phyloP scores from a whole-genome alignment of 352 stramenopile species.

The Phytophthora pluvialis region DNA sequence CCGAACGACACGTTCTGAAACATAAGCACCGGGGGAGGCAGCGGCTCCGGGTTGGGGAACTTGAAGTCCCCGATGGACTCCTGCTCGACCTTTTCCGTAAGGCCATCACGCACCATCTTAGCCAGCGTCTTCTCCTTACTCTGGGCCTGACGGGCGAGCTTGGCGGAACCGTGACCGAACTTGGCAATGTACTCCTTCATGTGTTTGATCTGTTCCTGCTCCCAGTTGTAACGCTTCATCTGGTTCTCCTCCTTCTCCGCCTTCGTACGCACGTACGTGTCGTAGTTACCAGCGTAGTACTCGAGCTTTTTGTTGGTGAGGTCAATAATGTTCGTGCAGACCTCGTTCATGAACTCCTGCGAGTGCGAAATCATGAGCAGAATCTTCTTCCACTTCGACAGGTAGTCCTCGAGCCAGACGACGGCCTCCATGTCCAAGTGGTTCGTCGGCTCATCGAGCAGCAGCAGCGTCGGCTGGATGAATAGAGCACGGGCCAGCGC shows the following conservation, averaged over 20 bases:
- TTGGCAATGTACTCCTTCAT: constrained; percentile 99
- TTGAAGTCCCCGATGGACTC: constrained; percentile 94
- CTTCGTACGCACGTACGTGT: constrained; percentile 97
- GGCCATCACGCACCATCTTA: constrained; percentile 97
- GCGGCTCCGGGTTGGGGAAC: constrained; percentile 95
- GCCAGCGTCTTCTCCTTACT: constrained; percentile 98
- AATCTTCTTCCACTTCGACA: constrained; percentile 97
- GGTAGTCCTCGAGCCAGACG: constrained; percentile 98
- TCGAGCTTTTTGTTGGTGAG: constrained; percentile 95
- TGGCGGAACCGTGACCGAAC: constrained; percentile 98
- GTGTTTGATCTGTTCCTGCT: constrained; percentile 98
- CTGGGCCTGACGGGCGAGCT: constrained; percentile 97
- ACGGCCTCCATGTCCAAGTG: constrained; percentile 98
- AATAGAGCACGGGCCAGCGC: constrained; percentile 97
- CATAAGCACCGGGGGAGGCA: constrained; percentile 96
- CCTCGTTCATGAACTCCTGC: constrained; percentile 99
- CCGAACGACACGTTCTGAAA: constrained; percentile 98
- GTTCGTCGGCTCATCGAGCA: constrained; percentile 97
- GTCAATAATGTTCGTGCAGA: constrained; percentile 98
- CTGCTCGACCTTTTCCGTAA: constrained; percentile 94
- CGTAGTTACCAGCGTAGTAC: constrained; percentile 99
- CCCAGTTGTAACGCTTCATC: constrained; percentile 98
- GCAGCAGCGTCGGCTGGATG: constrained; percentile 94
- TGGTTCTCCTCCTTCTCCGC: constrained; percentile 98
- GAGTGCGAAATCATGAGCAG: constrained; percentile 98